These are phyloP conservation scores for Tulasnella sp. DNA, from an alignment of 768 basidiomycete species.

Conservation along the genomic window DNA sequence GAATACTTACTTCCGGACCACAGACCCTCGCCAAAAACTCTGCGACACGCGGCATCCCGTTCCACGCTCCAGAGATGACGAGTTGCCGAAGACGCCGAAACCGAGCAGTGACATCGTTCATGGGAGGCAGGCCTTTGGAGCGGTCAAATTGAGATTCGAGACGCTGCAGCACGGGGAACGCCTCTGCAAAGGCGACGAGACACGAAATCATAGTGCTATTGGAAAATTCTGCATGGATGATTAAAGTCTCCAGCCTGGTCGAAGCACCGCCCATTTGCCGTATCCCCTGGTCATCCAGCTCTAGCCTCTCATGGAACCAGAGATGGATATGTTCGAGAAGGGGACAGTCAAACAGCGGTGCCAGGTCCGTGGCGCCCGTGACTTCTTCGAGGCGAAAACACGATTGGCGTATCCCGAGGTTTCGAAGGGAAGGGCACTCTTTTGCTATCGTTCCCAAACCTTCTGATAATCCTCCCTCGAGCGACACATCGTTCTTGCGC, in stretches of 20 bases:
- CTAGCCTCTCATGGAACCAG: background rate
- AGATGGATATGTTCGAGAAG: background rate
- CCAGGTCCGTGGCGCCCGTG: background rate
- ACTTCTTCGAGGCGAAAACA: background rate
- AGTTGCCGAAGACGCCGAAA: no score
- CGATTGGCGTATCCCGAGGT: background rate
- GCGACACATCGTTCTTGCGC: background rate
- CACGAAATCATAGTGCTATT: no score
- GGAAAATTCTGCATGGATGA: no score
- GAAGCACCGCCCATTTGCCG: background rate
- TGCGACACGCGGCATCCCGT: no score
- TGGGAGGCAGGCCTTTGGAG: no score
- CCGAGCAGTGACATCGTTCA: no score
- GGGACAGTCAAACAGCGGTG: background rate
- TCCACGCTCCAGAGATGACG: no score
- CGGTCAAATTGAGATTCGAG: no score
- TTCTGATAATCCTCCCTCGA: background rate
- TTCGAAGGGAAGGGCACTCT: background rate
- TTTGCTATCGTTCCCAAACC: background rate
- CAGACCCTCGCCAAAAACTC: no score
- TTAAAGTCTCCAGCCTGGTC: background rate
- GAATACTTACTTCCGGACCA: no score
- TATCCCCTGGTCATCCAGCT: background rate
- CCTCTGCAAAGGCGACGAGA: no score
- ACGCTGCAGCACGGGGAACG: no score